phyloP scores from a whole-genome alignment of 768 basidiomycete genomes.

The Mrakia gelida region DNA sequence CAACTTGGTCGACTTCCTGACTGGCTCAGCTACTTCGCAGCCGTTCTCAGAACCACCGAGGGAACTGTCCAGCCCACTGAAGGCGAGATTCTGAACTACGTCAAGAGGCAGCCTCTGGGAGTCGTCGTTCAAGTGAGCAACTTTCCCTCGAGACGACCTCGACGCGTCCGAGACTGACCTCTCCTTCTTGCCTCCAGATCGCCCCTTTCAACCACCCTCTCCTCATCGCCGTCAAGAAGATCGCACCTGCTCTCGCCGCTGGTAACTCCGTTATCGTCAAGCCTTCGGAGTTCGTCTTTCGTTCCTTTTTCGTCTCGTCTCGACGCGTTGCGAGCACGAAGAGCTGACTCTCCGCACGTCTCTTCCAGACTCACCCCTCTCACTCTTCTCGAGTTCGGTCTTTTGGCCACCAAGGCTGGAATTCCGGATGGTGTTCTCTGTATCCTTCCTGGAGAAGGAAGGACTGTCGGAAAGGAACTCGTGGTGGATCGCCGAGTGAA shows the following conservation, averaged over 20 bases:
- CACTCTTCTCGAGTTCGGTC: constrained; percentile 70
- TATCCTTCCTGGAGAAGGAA: constrained; percentile 68
- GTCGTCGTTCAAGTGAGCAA: constrained; percentile 72
- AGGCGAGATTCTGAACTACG: constrained; percentile 72
- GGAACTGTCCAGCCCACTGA: constrained; percentile 67
- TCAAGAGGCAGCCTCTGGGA: constrained; percentile 72
- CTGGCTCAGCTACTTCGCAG: constrained; percentile 83
- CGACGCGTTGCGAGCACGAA: no score
- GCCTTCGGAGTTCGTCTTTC: constrained; percentile 59
- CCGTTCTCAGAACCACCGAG: constrained; percentile 66
- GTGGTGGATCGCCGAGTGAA: constrained; percentile 62
- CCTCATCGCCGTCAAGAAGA: constrained; percentile 84
- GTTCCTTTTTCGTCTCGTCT: neutral
- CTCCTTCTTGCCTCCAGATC: neutral
- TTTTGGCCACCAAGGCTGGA: constrained; percentile 62
- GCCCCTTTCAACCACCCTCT: constrained; percentile 87
- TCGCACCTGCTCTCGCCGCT: constrained; percentile 76
- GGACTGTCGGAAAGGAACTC: constrained; percentile 60
- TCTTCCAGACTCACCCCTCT: constrained; percentile 63
- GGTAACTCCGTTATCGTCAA: constrained; percentile 78
- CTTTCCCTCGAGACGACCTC: neutral
- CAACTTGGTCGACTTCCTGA: constrained; percentile 75
- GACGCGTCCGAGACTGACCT: constrained; percentile 1
- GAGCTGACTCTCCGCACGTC: neutral
- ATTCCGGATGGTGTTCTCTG: constrained; percentile 73